Percentiles rank a stretch among this genome's conserved stretches.
phyloP scores from a whole-genome alignment of 2,329 filamentous ascomycete genomes.

The Sclerotinia minor region DNA sequence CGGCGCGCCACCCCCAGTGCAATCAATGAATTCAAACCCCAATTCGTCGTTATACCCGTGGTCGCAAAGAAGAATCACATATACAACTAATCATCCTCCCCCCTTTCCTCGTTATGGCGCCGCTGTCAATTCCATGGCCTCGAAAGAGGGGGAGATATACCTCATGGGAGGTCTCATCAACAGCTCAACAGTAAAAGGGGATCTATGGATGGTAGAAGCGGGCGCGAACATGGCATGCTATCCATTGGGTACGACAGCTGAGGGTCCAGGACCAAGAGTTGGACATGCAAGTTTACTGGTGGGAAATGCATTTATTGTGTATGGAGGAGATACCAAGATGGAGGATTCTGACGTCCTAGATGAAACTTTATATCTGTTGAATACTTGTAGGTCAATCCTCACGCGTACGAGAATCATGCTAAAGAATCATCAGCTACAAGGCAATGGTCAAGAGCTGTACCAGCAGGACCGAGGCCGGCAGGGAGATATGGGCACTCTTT shows the following conservation, averaged over 20 bases:
- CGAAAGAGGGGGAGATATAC: slow-evolving; percentile 96
- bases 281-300: slow-evolving; percentile 92
- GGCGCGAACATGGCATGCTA: slow-evolving; percentile 86
- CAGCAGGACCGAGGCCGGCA: slow-evolving; percentile 79
- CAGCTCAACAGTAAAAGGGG: slow-evolving; percentile 91
- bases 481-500: slow-evolving; percentile 95
- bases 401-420: slow-evolving; percentile 25
- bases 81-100: slow-evolving; percentile 76
- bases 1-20: slow-evolving; percentile 43
- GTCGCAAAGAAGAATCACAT: slow-evolving; percentile 87
- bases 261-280: slow-evolving; percentile 91
- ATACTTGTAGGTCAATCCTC: slow-evolving; percentile 76
- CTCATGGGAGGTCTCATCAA: slow-evolving; percentile 97
- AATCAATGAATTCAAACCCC: slow-evolving; percentile 49
- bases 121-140: slow-evolving; percentile 87
- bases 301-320: slow-evolving; percentile 98
- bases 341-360: slow-evolving; percentile 89
- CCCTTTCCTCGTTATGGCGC: slow-evolving; percentile 97
- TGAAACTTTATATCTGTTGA: slow-evolving; percentile 92
- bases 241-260: slow-evolving; percentile 84
- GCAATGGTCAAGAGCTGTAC: slow-evolving; percentile 94
- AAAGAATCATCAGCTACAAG: slow-evolving; percentile 69
- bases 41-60: slow-evolving; percentile 90
- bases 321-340: slow-evolving; percentile 96
- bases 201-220: slow-evolving; percentile 96